phyloP scores from a whole-genome alignment of 1,284 basidiomycete genomes.

The Rhodotorula sp. region DNA sequence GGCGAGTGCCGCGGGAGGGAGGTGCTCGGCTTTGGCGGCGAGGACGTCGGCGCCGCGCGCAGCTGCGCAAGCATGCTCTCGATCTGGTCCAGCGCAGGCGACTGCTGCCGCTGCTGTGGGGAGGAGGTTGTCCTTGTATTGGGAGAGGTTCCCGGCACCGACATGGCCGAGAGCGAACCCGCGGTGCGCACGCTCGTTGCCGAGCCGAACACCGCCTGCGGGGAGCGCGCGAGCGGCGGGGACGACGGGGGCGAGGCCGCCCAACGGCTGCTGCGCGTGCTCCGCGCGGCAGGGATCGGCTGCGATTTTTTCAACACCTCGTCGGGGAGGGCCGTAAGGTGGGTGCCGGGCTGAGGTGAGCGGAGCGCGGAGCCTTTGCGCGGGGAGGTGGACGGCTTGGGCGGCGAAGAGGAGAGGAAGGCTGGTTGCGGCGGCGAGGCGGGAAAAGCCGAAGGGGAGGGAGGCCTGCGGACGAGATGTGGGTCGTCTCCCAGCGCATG shows the following conservation, averaged over 20 bases:
- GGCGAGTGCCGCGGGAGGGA: background rate
- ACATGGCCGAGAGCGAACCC: background rate
- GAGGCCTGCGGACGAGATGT: background rate
- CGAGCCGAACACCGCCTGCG: background rate
- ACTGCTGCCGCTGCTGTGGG: background rate
- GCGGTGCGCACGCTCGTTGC: background rate
- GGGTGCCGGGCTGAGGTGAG: background rate
- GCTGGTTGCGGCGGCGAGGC: background rate
- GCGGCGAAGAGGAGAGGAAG: background rate
- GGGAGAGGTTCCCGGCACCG: background rate
- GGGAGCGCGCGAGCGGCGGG: background rate
- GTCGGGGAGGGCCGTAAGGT: background rate
- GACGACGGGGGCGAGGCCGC: background rate
- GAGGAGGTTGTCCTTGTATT: background rate
- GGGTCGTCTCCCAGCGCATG: background rate
- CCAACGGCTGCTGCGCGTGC: constrained; percentile 11
- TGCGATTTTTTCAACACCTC: constrained; percentile 1
- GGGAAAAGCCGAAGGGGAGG: background rate
- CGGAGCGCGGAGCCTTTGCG: background rate
- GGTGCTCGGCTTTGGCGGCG: background rate
- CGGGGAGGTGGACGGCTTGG: constrained; percentile 2
- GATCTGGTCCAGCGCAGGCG: constrained; percentile 19
- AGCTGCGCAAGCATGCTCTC: constrained; percentile 23
- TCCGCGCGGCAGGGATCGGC: constrained; percentile 4
- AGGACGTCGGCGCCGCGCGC: background rate